Evolutionary conservation across 805 yeast species (phyloP), one percentile per base, ranked within the genome.

Genomic region (Saturnispora ahearnii): DNA sequence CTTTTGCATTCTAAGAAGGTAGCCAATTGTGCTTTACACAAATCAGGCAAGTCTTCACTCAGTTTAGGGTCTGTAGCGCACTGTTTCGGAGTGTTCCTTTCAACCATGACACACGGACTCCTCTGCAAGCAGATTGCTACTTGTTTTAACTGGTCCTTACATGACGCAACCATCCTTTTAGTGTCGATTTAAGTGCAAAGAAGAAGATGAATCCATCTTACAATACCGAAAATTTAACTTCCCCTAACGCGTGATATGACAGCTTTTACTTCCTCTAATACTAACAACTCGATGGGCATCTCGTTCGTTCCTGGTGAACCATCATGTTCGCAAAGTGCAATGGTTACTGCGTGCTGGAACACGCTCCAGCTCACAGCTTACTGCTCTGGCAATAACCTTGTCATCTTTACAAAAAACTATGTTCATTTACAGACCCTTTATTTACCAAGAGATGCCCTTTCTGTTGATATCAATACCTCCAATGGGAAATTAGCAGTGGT

Each of bases 101-200:
- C 87, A 22, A 91, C 76, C 70, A 91, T 74, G 46, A 91, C 99
- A 66, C 99, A 91, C 13, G 98, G 98, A 5, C 97, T 89, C 61
- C 97, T 78, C 65, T 91, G 99, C 45, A 91, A 74, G 64, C 99
- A 91, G 21, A 91, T 82, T 9, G 98, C 98, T 51, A 93, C 87
- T n/a, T 95, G 96, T 59, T 79, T 88, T 61, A 90, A 79, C 63
- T 91, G 95, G 66, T 91, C 99, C 61, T 86, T 84, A 66, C 99
- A 91, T 73, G 96, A 73, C 43, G 82, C 83, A 48, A 78, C 82
- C 84, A 79, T 77, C 13, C 36, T 55, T 29, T 45, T 32, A 15
- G 18, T 4, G 4, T 26, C 10, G 3, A 9, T 31, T 5, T 31
- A 5, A 11, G 34, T 12, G 18, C 18, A 9, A 9, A 5, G 13